Evolutionary conservation across 352 stramenopile genomes (phyloP).

Genomic region (Globisporangium barbulae): DNA sequence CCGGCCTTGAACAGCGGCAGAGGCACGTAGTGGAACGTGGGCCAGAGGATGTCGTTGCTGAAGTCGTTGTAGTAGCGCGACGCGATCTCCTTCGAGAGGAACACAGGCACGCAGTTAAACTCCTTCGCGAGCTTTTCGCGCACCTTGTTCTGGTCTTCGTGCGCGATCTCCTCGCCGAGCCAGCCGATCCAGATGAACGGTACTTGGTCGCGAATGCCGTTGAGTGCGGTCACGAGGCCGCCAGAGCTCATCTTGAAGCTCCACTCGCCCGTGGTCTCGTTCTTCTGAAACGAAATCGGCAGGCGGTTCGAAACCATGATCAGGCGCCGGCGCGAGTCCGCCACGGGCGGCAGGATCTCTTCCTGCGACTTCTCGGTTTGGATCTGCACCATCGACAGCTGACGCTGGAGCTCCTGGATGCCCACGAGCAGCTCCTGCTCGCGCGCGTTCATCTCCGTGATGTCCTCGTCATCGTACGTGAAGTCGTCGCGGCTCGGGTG

Average conservation of each 20-base stretch:
- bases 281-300: conserved; percentile 87
- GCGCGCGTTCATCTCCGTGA: conserved; percentile 70
- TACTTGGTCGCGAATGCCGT: conserved; percentile 85
- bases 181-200: conserved; percentile 92
- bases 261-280: conserved; percentile 83
- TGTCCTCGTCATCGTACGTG: conserved; percentile 56
- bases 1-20: conserved; percentile 85
- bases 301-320: conserved; percentile 91
- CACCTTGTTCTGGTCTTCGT: conserved; percentile 81
- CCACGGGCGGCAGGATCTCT: conserved; percentile 59
- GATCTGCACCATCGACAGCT: conserved; percentile 87
- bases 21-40: conserved; percentile 91
- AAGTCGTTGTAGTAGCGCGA: conserved; percentile 92
- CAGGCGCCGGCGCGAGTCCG: conserved; percentile 62
- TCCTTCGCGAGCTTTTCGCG: conserved; percentile 79
- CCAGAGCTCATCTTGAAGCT: conserved; percentile 88
- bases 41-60: conserved; percentile 91
- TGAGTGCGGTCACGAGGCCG: conserved; percentile 85
- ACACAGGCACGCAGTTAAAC: conserved; percentile 89
- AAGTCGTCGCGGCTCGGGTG: conserved; percentile 23
- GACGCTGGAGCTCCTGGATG: conserved; percentile 89
- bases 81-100: conserved; percentile 87
- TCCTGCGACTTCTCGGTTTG: conserved; percentile 76
- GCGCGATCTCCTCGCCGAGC: conserved; percentile 84
- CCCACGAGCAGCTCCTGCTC: conserved; percentile 89